Conservation (phyloP, 805 yeast genomes). For the Ogataea trehalophila region DNA sequence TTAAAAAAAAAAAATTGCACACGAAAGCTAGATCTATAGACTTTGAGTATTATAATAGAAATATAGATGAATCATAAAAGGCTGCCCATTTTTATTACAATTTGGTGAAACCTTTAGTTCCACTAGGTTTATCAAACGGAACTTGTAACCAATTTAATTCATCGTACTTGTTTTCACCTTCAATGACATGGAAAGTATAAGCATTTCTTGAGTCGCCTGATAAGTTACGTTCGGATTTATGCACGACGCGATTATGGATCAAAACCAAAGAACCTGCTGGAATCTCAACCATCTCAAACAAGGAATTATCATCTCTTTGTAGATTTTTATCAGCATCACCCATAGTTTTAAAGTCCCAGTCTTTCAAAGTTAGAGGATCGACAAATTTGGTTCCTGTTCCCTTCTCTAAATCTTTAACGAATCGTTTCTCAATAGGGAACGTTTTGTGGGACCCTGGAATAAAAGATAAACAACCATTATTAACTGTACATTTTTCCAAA, state of each 20-base stretch:
- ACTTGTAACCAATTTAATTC: conserved; percentile 71
- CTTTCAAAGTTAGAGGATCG: conserved; percentile 18
- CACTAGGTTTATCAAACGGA: conserved; percentile 47
- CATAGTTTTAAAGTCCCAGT: conserved; percentile 12
- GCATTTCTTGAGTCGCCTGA: conserved; percentile 61
- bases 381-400: conserved; percentile 56
- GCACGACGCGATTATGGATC: conserved; percentile 68
- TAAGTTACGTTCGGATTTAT: conserved; percentile 59
- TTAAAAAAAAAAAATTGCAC: too few relatives aligned
- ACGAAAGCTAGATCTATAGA: too few relatives aligned
- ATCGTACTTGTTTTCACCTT: conserved; percentile 60
- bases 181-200: conserved; percentile 76
- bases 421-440: conserved; percentile 53
- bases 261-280: conserved; percentile 68
- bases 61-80: too few relatives aligned
- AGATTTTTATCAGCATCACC: conserved; percentile 22
- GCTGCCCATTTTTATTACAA: conserved; percentile 23
- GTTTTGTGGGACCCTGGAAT: conserved; percentile 67
- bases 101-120: conserved; percentile 57
- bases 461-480: conserved; percentile 66
- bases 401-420: conserved; percentile 48
- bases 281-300: conserved; percentile 52
- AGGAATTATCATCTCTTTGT: conserved; percentile 32
- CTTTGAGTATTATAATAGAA: too few relatives aligned
- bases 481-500: conserved; percentile 61